Evolutionary conservation across 495 filamentous ascomycete species (phyloP).

Genomic region (Tuber umbilicatum): DNA sequence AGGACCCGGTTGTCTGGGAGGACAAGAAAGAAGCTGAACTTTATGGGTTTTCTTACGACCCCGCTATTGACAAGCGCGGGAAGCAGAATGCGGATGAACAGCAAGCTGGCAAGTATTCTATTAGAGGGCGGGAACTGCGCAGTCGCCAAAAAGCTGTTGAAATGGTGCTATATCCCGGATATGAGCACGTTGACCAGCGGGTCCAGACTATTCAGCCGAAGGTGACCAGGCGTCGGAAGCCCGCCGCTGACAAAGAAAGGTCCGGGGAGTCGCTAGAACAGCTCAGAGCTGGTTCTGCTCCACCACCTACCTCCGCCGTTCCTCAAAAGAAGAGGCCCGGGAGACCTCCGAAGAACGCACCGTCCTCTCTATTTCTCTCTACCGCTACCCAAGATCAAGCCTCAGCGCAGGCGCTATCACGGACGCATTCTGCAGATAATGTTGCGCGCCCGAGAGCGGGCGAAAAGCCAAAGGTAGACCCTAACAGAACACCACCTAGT

Average conservation of each 20-base stretch:
- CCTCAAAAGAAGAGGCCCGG: conserved; percentile 33
- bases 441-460: conserved; percentile 7
- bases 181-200: conserved; percentile 31
- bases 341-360: conserved; percentile 28
- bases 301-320: conserved; percentile 13
- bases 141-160: conserved; percentile 34
- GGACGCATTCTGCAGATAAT: conserved; percentile 34
- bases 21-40: conserved; percentile 41
- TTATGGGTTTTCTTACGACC: conserved; percentile 37
- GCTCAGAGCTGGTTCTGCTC: conserved; percentile 27
- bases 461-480: conserved; percentile 2
- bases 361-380: conserved; percentile 26
- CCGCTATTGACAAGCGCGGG: conserved; percentile 38
- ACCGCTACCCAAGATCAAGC: conserved; percentile 14
- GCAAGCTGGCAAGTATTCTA: conserved; percentile 37
- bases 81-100: conserved; percentile 36
- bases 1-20: conserved; percentile 35
- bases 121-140: conserved; percentile 31
- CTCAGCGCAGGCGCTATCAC: conserved; percentile 26
- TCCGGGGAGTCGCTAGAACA: conserved; percentile 25
- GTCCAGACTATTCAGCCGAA: conserved; percentile 32
- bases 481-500: conserved; percentile 3
- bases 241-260: conserved; percentile 33
- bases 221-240: conserved; percentile 30
- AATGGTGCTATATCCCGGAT: conserved; percentile 29